These are phyloP conservation scores for Neocucurbitaria cava DNA, from an alignment of 2,329 filamentous ascomycete species.

Conservation along the genomic window DNA sequence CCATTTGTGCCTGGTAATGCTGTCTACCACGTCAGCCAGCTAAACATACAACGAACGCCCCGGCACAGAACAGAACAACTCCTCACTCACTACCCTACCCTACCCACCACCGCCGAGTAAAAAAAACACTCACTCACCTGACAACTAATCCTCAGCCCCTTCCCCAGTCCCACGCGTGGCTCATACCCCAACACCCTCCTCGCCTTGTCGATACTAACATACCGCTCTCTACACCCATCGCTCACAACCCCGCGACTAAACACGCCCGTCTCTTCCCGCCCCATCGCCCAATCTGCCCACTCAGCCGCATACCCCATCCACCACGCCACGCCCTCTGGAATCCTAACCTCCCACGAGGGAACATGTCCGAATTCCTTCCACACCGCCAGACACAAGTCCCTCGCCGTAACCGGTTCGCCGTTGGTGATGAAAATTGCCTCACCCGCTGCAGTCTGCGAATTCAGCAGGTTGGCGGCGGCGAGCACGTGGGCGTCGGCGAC, in stretches of 20 bases:
- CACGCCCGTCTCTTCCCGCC: slow-evolving; percentile 49
- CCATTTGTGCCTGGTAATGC: background rate
- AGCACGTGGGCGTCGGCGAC: slow-evolving; percentile 82
- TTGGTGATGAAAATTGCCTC: slow-evolving; percentile 93
- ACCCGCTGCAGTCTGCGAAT: slow-evolving; percentile 67
- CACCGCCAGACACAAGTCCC: slow-evolving; percentile 82
- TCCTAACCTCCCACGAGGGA: slow-evolving; percentile 56
- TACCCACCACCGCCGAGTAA: too few species aligned
- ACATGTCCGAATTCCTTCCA: slow-evolving; percentile 70
- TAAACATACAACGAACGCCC: too few species aligned
- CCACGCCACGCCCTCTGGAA: slow-evolving; percentile 59
- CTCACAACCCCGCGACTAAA: slow-evolving; percentile 62
- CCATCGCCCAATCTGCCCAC: slow-evolving; percentile 54
- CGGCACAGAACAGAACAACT: too few species aligned
- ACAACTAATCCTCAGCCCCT: slow-evolving; percentile 53
- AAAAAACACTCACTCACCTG: slow-evolving; percentile 36
- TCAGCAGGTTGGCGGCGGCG: slow-evolving; percentile 75
- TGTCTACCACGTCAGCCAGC: too few species aligned
- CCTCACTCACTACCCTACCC: too few species aligned
- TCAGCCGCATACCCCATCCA: slow-evolving; percentile 57
- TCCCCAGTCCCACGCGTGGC: slow-evolving; percentile 58
- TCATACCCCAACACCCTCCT: slow-evolving; percentile 60
- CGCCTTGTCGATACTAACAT: slow-evolving; percentile 62
- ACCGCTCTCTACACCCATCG: slow-evolving; percentile 62
- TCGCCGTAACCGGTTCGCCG: slow-evolving; percentile 86